These are phyloP conservation scores for Ilyonectria destructans DNA, from an alignment of 2,329 filamentous ascomycete species.

Conservation along the genomic window DNA sequence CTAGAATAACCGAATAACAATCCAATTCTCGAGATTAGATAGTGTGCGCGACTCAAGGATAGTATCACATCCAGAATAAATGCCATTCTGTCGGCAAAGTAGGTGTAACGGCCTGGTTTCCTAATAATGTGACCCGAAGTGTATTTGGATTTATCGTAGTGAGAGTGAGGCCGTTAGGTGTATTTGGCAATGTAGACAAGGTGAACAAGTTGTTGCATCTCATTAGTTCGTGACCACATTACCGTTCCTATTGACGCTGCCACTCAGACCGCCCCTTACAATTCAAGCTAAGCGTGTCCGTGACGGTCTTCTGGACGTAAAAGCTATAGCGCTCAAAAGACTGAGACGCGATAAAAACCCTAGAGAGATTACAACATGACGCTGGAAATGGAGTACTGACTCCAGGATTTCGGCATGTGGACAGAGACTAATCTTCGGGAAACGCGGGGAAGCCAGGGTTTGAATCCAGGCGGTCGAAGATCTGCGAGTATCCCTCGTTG, in stretches of 20 bases:
- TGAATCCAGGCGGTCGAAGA: neutral
- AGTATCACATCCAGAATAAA: too few species aligned
- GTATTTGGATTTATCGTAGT: too few species aligned
- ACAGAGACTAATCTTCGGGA: neutral
- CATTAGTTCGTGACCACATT: neutral
- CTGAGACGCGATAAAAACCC: neutral
- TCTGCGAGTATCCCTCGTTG: neutral
- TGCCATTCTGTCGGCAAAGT: too few species aligned
- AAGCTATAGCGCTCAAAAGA: neutral
- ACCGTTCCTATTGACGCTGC: neutral
- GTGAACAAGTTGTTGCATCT: too few species aligned
- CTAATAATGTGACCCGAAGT: too few species aligned
- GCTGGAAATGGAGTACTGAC: neutral
- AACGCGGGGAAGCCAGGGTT: conserved; percentile 6
- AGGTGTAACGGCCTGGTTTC: too few species aligned
- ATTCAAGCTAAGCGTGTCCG: neutral
- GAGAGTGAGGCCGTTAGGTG: too few species aligned
- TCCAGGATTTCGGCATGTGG: conserved; percentile 4
- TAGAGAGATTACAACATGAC: neutral
- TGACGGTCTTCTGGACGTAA: neutral
- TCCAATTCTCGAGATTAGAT: too few species aligned
- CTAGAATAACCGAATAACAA: too few species aligned
- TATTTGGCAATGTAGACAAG: too few species aligned
- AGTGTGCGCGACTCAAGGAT: too few species aligned
- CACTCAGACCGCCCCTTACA: neutral